phyloP scores from a whole-genome alignment of 805 yeast species.

The Hanseniaspora thailandica region DNA sequence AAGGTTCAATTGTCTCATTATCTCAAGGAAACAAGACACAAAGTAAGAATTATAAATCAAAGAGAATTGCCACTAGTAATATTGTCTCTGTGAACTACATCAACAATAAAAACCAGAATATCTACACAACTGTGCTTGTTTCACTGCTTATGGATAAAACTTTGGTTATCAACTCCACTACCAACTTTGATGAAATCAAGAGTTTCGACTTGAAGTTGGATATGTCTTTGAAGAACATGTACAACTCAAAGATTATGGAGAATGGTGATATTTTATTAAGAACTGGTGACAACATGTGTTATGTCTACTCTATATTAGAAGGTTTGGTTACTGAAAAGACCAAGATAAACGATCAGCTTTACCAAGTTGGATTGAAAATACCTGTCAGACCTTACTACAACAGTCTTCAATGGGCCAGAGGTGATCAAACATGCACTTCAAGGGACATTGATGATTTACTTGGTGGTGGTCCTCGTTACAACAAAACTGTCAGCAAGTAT shows the following conservation, averaged over 20 bases:
- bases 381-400: slow-evolving; percentile 75
- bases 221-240: slow-evolving; percentile 32
- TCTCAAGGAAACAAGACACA: slow-evolving; percentile 47
- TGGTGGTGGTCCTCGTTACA: slow-evolving; percentile 61
- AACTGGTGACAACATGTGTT: slow-evolving; percentile 43
- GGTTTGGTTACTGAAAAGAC: slow-evolving; percentile 27
- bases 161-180: slow-evolving; percentile 40
- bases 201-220: slow-evolving; percentile 36
- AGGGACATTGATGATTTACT: slow-evolving; percentile 54
- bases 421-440: slow-evolving; percentile 48
- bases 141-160: slow-evolving; percentile 37
- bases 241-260: slow-evolving; percentile 37
- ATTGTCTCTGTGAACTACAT: slow-evolving; percentile 33
- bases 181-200: slow-evolving; percentile 50
- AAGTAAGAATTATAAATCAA: slow-evolving; percentile 39
- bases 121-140: slow-evolving; percentile 39
- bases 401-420: slow-evolving; percentile 77
- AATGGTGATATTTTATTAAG: slow-evolving; percentile 51
- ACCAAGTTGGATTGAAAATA: slow-evolving; percentile 52
- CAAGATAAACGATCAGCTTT: slow-evolving; percentile 41
- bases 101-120: slow-evolving; percentile 20
- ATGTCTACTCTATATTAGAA: slow-evolving; percentile 40
- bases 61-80: slow-evolving; percentile 36
- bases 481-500: slow-evolving; percentile 37
- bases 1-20: slow-evolving; percentile 34